Evolutionary conservation across 2,329 filamentous ascomycete species (phyloP), one percentile per base, ranked within the genome.

Genomic region (Cladosporium cucumerinum): DNA sequence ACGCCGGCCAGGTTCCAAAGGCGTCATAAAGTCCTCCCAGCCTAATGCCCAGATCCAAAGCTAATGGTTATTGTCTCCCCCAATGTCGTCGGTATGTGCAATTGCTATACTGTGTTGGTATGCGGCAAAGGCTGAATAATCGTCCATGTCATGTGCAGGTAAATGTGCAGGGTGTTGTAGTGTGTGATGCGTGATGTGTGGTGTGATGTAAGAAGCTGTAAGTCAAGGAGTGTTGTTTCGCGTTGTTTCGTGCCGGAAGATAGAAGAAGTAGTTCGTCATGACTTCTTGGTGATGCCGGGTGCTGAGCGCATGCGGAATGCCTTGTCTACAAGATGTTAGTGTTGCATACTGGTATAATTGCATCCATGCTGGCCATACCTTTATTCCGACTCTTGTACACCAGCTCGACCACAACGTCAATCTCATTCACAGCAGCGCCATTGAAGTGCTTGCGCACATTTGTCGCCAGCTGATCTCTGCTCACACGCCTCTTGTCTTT

Each of bases 401-500:
- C 82, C 74, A 92, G 87, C 69, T 91, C 89, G 64, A 93, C 89
- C 65, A 95, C 89, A 69, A 93, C 88, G 71, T 95, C 91, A 74
- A 89, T 92, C 80, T 96, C 92, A 69, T 88, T 89, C 48, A 94
- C 86, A 18, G 89, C 89, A 69, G 91, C 83, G 36, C 86, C 87
- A 74, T 95, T 95, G 80, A 95, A 95, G 78, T 95, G 90, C 76
- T 92, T 93, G 69, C 91, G 84, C 57, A 93, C 89, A 1, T 86
- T 84, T 69, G 87, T 83, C 10, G 89, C 89, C 63, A 96, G 81
- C 69, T 90, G 85, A 43, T 92, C 88, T 74, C 90, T 90, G 72
- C 85, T 86, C 74, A 93, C 87, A 63, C 89, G 83, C 61, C 88
- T 81, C 72, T 87, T 83, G 55, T 86, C 82, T 69, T 85, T 86